Evolutionary conservation across 768 basidiomycete genomes (phyloP).

Genomic region (Crassisporium funariophilum): DNA sequence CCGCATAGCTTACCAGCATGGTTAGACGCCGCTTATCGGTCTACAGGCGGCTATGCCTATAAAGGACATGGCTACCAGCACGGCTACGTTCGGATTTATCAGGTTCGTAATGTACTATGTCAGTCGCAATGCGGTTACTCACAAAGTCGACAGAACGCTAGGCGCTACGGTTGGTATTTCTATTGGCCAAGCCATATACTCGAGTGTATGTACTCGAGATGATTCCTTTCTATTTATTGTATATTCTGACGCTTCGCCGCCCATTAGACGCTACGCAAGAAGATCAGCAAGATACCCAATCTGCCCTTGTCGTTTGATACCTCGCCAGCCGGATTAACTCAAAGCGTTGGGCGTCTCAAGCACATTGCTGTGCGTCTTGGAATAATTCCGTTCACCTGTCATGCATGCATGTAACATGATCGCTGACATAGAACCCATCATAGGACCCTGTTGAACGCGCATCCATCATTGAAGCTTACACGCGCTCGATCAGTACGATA

Average conservation of each 20-base stretch:
- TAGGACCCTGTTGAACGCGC: constrained; percentile 53
- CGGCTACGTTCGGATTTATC: constrained; percentile 69
- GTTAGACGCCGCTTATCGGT: constrained; percentile 65
- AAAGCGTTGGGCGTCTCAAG: constrained; percentile 47
- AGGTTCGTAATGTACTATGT: constrained; percentile 37
- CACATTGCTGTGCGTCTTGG: constrained; percentile 50
- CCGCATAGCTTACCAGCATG: constrained; percentile 2
- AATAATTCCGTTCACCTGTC: too few species aligned
- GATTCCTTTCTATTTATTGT: background rate
- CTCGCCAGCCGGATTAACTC: constrained; percentile 42
- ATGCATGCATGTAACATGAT: constrained; percentile 17
- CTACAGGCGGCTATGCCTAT: constrained; percentile 88
- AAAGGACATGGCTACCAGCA: constrained; percentile 84
- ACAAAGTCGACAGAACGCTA: constrained; percentile 45
- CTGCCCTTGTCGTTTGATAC: constrained; percentile 36
- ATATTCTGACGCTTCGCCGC: constrained; percentile 3
- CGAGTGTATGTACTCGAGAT: constrained; percentile 44
- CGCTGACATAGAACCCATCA: constrained; percentile 5
- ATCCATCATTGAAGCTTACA: constrained; percentile 61
- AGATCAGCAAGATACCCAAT: constrained; percentile 38
- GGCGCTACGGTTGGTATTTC: constrained; percentile 81
- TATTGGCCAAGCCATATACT: constrained; percentile 70
- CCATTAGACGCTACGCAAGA: constrained; percentile 37
- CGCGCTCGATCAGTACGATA: constrained; percentile 60
- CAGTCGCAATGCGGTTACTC: constrained; percentile 6